Evolutionary conservation across 225 moss, liverwort and hornwort genomes (phyloP).

Genomic region (Pseudisothecium myosuroides): DNA sequence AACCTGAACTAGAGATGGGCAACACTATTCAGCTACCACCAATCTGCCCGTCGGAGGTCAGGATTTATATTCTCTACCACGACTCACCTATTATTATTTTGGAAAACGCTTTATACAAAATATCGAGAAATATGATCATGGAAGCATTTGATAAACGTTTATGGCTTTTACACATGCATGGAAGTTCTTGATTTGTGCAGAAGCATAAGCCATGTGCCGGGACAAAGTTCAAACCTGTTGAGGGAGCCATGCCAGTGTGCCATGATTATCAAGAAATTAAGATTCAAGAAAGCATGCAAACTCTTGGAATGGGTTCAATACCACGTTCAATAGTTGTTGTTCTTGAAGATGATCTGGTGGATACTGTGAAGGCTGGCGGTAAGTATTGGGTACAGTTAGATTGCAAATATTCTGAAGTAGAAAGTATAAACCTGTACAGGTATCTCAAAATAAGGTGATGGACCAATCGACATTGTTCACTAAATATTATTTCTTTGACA

Average conservation of each 20-base stretch:
- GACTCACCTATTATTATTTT: background rate
- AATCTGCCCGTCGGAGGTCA: constrained; percentile 80
- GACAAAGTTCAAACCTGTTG: constrained; percentile 57
- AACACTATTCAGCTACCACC: constrained; percentile 67
- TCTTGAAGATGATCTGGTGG: constrained; percentile 91
- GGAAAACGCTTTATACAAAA: background rate
- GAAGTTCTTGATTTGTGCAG: constrained; percentile 27
- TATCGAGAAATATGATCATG: background rate
- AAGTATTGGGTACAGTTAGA: background rate
- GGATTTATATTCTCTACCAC: background rate
- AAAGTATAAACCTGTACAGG: background rate
- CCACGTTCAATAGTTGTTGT: constrained; percentile 84
- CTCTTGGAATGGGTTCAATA: constrained; percentile 79
- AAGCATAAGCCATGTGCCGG: constrained; percentile 56
- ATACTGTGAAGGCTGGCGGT: constrained; percentile 90
- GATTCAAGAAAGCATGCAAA: constrained; percentile 88
- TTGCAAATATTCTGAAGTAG: background rate
- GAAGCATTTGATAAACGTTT: background rate
- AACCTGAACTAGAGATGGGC: constrained; percentile 65
- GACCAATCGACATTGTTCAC: background rate
- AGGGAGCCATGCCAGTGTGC: constrained; percentile 38
- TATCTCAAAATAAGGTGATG: background rate
- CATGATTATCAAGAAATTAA: constrained; percentile 98
- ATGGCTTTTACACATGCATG: background rate
- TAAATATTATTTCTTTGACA: background rate